phyloP scores from a whole-genome alignment of 768 basidiomycete genomes.

The Trametes sanguinea region DNA sequence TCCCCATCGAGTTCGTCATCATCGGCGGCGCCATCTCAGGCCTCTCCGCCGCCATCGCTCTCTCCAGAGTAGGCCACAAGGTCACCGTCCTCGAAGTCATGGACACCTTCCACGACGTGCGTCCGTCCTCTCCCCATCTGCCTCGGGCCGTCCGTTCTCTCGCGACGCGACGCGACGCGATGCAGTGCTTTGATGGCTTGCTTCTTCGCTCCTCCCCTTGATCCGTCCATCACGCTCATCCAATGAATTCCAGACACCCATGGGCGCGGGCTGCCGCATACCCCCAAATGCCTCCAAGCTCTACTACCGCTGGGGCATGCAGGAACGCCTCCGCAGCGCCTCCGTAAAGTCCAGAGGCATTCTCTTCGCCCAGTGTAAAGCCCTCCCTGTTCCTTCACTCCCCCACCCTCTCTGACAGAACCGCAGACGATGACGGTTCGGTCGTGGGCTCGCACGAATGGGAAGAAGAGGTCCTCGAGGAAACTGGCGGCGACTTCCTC shows the following conservation, averaged over 20 bases:
- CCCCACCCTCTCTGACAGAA: not conserved
- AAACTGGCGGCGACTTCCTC: constrained; percentile 50
- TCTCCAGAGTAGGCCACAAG: constrained; percentile 38
- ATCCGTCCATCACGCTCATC: not conserved
- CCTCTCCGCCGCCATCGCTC: constrained; percentile 38
- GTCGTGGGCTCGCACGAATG: constrained; percentile 48
- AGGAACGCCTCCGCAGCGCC: constrained; percentile 41
- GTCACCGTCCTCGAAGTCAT: constrained; percentile 38
- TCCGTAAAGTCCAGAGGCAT: constrained; percentile 28
- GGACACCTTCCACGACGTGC: constrained; percentile 31
- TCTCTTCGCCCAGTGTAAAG: constrained; percentile 25
- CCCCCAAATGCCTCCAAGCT: constrained; percentile 62
- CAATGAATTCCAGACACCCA: constrained; percentile 19
- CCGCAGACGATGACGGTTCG: constrained; percentile 46
- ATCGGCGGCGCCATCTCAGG: constrained; percentile 39
- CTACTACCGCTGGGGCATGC: constrained; percentile 58
- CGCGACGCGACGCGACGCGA: not conserved
- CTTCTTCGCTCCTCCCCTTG: not conserved
- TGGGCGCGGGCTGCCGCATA: constrained; percentile 41
- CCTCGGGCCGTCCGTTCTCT: not conserved
- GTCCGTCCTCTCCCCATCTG: constrained; percentile 10
- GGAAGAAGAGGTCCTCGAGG: constrained; percentile 47
- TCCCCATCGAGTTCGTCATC: constrained; percentile 35
- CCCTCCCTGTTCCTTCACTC: not conserved
- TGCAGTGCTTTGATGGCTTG: too few species aligned